Base-by-base conservation (phyloP, 768 basidiomycete species). In the Mycena haematopus region DNA sequence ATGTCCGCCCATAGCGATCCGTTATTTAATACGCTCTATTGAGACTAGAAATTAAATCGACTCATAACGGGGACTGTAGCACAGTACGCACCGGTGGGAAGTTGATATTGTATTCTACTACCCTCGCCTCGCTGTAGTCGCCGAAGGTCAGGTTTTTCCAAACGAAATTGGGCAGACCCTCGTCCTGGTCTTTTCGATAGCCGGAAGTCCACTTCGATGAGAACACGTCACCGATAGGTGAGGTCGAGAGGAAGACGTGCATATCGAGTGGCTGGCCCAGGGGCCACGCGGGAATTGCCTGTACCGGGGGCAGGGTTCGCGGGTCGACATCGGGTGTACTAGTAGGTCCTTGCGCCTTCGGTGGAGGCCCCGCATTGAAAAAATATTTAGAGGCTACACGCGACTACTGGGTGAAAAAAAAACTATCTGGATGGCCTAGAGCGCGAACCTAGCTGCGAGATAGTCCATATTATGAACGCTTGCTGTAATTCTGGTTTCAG, bases 1-100 rank as follows among this genome's bases (percentile, higher is more conserved):
- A 95, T 80, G 68, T 96, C 92, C 17, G 90, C 90, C 90, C 91
- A 96, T 51, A 95, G 74, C 2, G 91, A 86, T 13, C 85, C 91
- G 71, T 96, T 96, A 59, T 80, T 80, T 70, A 91, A 81, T 13
- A 95, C 94, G 52, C 79, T 81, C 93, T 95, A 33, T 53, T 17
- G 33, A 31, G 50, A 40, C 25, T 44, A 45, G 27, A 36, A 24
- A 64, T 35, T 45, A 57, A 29, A 53, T 17, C 22, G 22, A 15
- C 1, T 11, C 29, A 50, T 33, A 3, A 54, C 54, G 13, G 64
- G 44, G 5, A 56, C 38, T 61, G 19, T 24, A 55, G 46, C 52
- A 27, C 19, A 35, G 6, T 53, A 64, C 82, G 66, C 72, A 93
- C 93, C 76, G 83, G 74, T 0, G 93, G 93, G 54, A 95, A 79